phyloP scores from a whole-genome alignment of 2,329 filamentous ascomycete species.

The Penicillium sp. region DNA sequence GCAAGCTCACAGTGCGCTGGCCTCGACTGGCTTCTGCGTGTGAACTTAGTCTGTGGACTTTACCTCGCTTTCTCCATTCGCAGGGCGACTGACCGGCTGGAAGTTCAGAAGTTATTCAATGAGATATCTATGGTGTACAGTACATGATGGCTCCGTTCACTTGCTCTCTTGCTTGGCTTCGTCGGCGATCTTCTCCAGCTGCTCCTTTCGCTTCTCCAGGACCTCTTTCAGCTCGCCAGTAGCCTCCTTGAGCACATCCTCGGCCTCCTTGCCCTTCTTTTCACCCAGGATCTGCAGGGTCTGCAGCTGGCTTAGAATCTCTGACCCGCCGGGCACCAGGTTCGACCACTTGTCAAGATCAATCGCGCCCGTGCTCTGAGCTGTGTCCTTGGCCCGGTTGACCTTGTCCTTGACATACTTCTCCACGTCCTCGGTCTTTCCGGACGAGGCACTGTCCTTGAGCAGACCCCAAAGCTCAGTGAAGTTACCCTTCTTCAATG shows the following conservation, averaged over 20 bases:
- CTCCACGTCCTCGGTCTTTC: constrained; percentile 64
- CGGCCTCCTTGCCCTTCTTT: constrained; percentile 71
- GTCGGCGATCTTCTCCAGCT: constrained; percentile 28
- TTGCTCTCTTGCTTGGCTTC: constrained; percentile 26
- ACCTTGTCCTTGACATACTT: constrained; percentile 64
- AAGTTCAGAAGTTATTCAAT: background rate
- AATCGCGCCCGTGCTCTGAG: constrained; percentile 48
- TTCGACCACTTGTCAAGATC: constrained; percentile 67
- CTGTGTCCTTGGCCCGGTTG: constrained; percentile 59
- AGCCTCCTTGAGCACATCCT: constrained; percentile 70
- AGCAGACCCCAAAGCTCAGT: constrained; percentile 67
- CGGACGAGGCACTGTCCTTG: constrained; percentile 65
- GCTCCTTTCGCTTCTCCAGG: constrained; percentile 26
- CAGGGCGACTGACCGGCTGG: background rate
- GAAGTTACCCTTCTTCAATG: constrained; percentile 70
- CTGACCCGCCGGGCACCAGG: constrained; percentile 66
- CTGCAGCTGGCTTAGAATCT: constrained; percentile 69
- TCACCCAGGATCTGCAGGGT: constrained; percentile 68
- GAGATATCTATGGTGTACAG: background rate
- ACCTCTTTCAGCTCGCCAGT: constrained; percentile 46
- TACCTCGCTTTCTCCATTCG: background rate
- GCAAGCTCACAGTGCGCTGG: background rate
- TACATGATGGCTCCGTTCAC: background rate
- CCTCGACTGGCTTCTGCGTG: background rate
- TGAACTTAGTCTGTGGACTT: background rate